Base-by-base conservation (phyloP, 371 early-diverging fungal genomes). In the Apophysomyces variabilis region DNA sequence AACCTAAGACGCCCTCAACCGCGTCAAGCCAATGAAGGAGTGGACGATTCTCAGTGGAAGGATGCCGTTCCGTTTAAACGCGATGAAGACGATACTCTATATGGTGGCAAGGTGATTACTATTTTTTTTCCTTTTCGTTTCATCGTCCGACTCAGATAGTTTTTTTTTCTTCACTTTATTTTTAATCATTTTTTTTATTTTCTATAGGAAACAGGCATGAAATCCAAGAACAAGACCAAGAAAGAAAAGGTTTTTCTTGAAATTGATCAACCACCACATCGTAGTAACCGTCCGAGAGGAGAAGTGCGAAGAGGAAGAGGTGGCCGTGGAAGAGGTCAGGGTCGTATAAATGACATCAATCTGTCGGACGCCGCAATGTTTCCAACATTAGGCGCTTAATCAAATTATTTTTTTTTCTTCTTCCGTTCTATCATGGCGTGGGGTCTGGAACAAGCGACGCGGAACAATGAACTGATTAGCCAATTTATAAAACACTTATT, bases 1-100 rank as follows among this genome's bases (percentile, higher is more conserved):
- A 64, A 60, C 3, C 65, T 71, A 65, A 63, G 67, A 39, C 67
- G 62, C 11, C 84, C 83, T 1, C 74, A 81, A 61, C 71, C 74
- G 9, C 89, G 95, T 70, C 80, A 85, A 65, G 85, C 94, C 63
- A 93, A 93, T 74, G 91, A 93, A 74, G 94, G 93, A 38, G 75
- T 73, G 21, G 92, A 93, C 66, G 88, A 88, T 26, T 69, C 81
- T 39, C 74, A 93, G 71, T 94, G 92, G 93, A 91, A 91, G 80
- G 80, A 83, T 68, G 81, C 89, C 64, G 82, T 85, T 64, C 83
- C 85, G 38, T 80, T 92, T 50, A 75, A 88, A 66, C 82, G 85
- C 32, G 12, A 72, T 6, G 92, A 91, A 47, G 87, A 85, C 43
- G 88, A 87, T 43, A 32, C 38, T n/a, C 81, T 87, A 59, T 79